Base-by-base conservation (phyloP, 139 green algal genomes). In the Micromonas pusilla region DNA sequence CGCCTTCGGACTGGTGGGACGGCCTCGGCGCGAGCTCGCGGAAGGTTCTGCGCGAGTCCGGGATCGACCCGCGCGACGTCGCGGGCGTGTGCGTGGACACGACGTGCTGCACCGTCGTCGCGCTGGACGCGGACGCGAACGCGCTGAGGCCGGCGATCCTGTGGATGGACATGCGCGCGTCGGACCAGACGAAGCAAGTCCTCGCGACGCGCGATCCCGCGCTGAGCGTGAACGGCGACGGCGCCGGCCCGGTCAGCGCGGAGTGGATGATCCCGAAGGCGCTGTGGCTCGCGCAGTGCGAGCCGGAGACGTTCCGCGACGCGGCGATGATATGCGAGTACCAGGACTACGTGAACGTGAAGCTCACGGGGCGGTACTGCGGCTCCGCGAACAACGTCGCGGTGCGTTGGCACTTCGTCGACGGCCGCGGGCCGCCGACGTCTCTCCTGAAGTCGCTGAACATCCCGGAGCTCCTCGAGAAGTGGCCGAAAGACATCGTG, bases 91-190 rank as follows among this genome's bases (percentile, higher is more conserved):
- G 86, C 34, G 19, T 91, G 6, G 91, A 96, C 85, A 94, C 91
- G 63, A 96, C 91, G 0, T 93, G 88, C 87, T 96, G 91, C 83
- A 90, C 90, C 0, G 90, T 94, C 26, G 89, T 94, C 39, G 87
- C 87, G 1, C 66, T 95, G 45, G 87, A 87, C 26, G 77, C 34
- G 23, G 2, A 68, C 20, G 72, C 30, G 1, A 19, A 62, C 2
- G 25, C 37, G 23, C 23, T 34, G 37, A 30, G 13, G 37, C 68
- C 68, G 37, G 60, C 34, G n/a, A 39, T 75, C 21, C 23, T 75
- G 36, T 95, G 90, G 90, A 91, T 91, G 87, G 90, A 95, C 84
- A 91, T 93, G 89, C 82, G 90, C 45, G 80, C 72, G 3, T 82
- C 88, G 0, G 62, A 39, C 1, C 86, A 95, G 84, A 87, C 90